A percentile compares a stretch with the other conserved stretches of the same genome.
These are phyloP conservation scores for Paratrimastix pyriformis DNA, from an alignment of 78 protist genomes.

Conservation along the genomic window DNA sequence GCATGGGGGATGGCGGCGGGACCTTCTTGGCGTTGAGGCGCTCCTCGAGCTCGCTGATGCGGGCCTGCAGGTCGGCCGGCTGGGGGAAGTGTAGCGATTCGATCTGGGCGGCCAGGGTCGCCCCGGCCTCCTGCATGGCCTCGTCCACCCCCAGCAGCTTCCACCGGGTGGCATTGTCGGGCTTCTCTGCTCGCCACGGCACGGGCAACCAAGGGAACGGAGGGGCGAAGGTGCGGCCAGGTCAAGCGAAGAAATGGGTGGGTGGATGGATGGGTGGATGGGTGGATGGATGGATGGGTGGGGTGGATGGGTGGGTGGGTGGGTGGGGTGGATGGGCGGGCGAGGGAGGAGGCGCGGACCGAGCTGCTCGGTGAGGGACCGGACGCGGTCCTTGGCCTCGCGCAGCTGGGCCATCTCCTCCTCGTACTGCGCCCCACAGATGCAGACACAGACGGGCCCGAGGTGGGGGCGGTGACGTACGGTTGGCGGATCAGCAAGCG, in stretches of 20 bases:
- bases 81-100: constrained; percentile 41
- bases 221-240: neutral
- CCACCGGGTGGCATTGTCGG: neutral
- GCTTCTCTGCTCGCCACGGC: neutral
- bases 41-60: constrained; percentile 41
- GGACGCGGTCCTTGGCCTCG: no score
- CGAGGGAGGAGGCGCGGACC: no score
- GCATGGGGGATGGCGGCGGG: neutral
- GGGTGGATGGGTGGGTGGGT: no score
- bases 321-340: no score
- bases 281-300: no score
- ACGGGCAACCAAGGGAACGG: neutral
- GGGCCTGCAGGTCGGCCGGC: constrained; percentile 26
- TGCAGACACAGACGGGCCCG: no score
- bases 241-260: neutral
- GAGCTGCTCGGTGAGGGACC: no score
- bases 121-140: constrained; percentile 27
- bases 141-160: constrained; percentile 23
- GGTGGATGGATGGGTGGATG: no score
- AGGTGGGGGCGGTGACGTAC: no score
- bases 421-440: no score
- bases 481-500: no score
- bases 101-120: constrained; percentile 20
- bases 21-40: constrained; percentile 25
- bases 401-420: no score